Evolutionary conservation across 208 protist species (phyloP).

Genomic region (Leishmania amazonensis): DNA sequence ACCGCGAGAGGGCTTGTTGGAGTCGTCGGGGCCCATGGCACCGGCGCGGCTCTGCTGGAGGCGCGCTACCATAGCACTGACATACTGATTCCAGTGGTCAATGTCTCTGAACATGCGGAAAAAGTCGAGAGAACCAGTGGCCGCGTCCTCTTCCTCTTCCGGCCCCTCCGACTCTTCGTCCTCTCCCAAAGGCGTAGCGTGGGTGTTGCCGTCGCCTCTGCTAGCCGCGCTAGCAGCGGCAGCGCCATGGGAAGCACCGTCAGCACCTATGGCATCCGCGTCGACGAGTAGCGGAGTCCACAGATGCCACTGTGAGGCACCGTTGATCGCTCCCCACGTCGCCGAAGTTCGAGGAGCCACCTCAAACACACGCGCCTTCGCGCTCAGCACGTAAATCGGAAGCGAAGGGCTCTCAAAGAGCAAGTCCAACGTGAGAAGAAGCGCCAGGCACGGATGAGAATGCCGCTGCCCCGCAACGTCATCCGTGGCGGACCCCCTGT

Average conservation of each 20-base stretch:
- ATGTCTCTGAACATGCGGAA: slow-evolving; percentile 80
- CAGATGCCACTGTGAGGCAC: slow-evolving; percentile 14
- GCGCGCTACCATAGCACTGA: slow-evolving; percentile 45
- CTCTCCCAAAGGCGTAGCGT: neutral
- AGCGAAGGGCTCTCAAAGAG: slow-evolving; percentile 67
- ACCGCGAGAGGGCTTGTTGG: slow-evolving; percentile 24
- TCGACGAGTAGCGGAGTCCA: slow-evolving; percentile 40
- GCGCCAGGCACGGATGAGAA: slow-evolving; percentile 11
- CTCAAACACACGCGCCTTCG: slow-evolving; percentile 63
- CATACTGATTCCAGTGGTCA: slow-evolving; percentile 77
- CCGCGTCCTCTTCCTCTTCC: slow-evolving; percentile 30
- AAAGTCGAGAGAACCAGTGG: slow-evolving; percentile 45
- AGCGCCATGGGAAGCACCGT: neutral
- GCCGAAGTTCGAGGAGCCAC: slow-evolving; percentile 9
- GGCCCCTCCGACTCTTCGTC: slow-evolving; percentile 12
- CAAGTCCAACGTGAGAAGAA: slow-evolving; percentile 79
- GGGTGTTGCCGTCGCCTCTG: slow-evolving; percentile 4
- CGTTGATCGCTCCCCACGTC: neutral
- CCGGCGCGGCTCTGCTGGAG: slow-evolving; percentile 14
- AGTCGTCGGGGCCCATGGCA: slow-evolving; percentile 4
- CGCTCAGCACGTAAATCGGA: slow-evolving; percentile 78
- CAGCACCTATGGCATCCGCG: neutral
- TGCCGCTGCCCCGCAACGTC: neutral
- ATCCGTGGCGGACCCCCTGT: neutral
- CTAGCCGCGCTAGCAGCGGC: neutral